Evolutionary conservation across 2,329 filamentous ascomycete species (phyloP), one percentile per base, ranked within the genome.

Genomic region (Fusarium camptoceras): DNA sequence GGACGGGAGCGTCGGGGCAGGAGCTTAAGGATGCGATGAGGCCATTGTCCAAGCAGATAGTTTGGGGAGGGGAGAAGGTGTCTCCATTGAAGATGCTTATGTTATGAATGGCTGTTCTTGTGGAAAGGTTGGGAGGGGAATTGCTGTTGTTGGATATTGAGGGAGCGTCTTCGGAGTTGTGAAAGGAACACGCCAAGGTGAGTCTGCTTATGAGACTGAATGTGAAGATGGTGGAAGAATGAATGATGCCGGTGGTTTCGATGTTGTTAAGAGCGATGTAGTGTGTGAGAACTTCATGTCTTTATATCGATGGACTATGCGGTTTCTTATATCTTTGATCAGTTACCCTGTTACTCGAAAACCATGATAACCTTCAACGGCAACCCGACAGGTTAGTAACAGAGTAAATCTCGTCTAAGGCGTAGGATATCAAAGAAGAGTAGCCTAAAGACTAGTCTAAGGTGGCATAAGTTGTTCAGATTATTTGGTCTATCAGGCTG

Each of bases 51-150:
- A 37, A 5, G 10, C 34, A 37, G 16, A 37, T 37, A 3, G 18
- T n/a, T 4, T 18, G 18, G 9, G 9, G 34, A 11, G 3, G 18
- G 0, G 18, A 11, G 18, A 37, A 37, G 5, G 18, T 6, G 0
- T 5, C 1, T 3, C 34, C 34, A 5, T 37, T 37, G 10, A n/a
- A 37, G 10, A 37, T 37, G 18, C 10, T 16, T 9, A 37, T 37
- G 34, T n/a, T 5, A 6, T 37, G 34, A 7, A 37, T 37, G 9
- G 34, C 34, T 11, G 34, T 37, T 37, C 34, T 16, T 37, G 34
- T n/a, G 6, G 18, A n/a, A n/a, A 6, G 34, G 18, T 11, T n/a
- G 10, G 34, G 34, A n/a, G 34, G 10, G 34, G 5, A 37, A 2
- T 18, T 37, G 34, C 34, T 16, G 3, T 6, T 11, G 10, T 37